A percentile compares a stretch with the other conserved stretches of the same genome.
These are phyloP conservation scores for Gautieria morchelliformis DNA, from an alignment of 768 basidiomycete genomes.

Conservation along the genomic window DNA sequence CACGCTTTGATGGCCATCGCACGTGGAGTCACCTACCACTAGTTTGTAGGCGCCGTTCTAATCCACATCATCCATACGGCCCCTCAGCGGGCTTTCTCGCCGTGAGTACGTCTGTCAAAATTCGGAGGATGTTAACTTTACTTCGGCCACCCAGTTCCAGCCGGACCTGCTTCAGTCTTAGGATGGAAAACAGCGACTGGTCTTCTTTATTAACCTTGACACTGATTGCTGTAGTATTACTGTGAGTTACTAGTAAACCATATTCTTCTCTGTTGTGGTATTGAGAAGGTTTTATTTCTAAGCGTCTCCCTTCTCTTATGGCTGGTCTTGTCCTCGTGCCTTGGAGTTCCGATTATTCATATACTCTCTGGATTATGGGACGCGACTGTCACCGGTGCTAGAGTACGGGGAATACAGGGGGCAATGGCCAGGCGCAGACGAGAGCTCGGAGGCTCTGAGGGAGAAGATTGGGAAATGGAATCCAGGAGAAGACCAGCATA, in stretches of 20 bases:
- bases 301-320: neutral
- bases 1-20: too few relatives aligned
- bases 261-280: neutral
- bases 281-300: neutral
- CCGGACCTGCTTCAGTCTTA: neutral
- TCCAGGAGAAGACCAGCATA: neutral
- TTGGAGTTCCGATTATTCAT: neutral
- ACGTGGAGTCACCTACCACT: too few relatives aligned
- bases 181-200: neutral
- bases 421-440: constrained; percentile 2
- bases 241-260: neutral
- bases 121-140: too few relatives aligned
- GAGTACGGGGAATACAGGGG: neutral
- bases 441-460: constrained; percentile 1
- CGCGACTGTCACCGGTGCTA: neutral
- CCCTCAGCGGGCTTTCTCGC: too few relatives aligned
- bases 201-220: neutral
- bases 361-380: constrained; percentile 2
- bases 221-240: neutral
- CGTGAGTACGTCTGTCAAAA: too few relatives aligned
- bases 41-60: too few relatives aligned
- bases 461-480: constrained; percentile 9
- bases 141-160: too few relatives aligned
- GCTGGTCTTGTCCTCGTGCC: constrained; percentile 6
- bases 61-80: too few relatives aligned